These are phyloP conservation scores for Gyrodon lividus DNA, from an alignment of 768 basidiomycete species.

Conservation along the genomic window DNA sequence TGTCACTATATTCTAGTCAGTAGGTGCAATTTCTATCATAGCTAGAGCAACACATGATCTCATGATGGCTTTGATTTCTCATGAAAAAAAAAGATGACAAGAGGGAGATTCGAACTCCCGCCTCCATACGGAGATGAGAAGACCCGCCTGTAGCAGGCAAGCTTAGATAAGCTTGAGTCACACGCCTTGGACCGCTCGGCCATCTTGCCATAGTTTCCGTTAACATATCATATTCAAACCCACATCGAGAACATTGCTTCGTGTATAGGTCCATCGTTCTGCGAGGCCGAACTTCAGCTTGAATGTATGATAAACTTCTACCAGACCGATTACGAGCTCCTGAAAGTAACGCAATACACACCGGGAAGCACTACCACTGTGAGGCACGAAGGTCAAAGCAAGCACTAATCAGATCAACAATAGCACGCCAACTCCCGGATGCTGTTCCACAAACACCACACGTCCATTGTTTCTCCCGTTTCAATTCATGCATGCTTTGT, in stretches of 20 bases:
- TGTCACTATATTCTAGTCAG: too few species aligned
- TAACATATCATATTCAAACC: background rate
- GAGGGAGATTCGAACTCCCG: constrained; percentile 37
- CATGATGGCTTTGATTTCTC: too few species aligned
- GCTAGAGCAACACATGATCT: too few species aligned
- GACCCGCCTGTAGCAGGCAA: constrained; percentile 10
- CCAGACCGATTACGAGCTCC: too few species aligned
- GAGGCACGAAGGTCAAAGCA: constrained; percentile 1
- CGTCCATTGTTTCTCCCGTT: too few species aligned
- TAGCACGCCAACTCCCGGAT: background rate
- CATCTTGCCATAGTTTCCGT: constrained; percentile 43
- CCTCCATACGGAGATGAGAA: constrained; percentile 25
- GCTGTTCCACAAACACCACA: background rate
- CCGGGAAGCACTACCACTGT: constrained; percentile 49
- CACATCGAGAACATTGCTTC: background rate
- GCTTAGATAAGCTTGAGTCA: constrained; percentile 48
- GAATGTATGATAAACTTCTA: too few species aligned
- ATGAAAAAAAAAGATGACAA: constrained; percentile 21
- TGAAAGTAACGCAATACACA: too few species aligned
- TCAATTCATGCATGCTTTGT: background rate
- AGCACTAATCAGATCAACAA: background rate
- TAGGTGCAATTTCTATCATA: too few species aligned
- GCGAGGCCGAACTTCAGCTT: too few species aligned
- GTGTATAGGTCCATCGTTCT: too few species aligned
- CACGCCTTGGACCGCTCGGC: constrained; percentile 65